Evolutionary conservation across 495 filamentous ascomycete genomes (phyloP), one percentile per base, ranked within the genome.

Genomic region (Parachaetomium inaequale): DNA sequence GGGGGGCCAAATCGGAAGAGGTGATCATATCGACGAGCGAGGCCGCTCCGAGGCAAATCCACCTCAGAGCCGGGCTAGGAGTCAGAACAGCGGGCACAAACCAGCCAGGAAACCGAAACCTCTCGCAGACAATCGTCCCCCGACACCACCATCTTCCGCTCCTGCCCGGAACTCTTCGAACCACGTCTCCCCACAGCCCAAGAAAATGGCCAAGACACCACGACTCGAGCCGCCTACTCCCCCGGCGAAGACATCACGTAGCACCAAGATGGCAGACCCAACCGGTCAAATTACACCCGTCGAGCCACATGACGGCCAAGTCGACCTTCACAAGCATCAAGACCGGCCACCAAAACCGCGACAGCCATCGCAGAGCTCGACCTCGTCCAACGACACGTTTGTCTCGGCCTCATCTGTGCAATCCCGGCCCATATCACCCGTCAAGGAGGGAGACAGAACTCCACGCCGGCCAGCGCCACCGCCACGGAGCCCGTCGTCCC

Each of bases 381-480:
- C 55, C 23, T 79, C 77, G 7, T 79, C 78, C 26, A 66, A 77
- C 62, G 76, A 78, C 23, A 76, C 72, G 0, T 81, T 81, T 56
- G 77, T 81, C 21, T 81, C 78, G 2, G 78, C 78, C n/a, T 79
- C 77, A 2, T 79, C 76, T 10, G 70, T 58, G 5, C 75, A 70
- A 25, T 72, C 74, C 1, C 70, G 69, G 19, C 26, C 67, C 32
- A 32, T 43, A 15, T 75, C 75, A 4, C 74, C 72, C 31, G 56
- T 28, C 53, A 58, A 45, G 49, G 60, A 58, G 12, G 31, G 25
- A 23, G 58, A 58, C 17, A 28, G 7, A 15, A 11, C 23, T 8
- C 25, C 25, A 12, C 23, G 14, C 3, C 42, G 42, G 29, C 25
- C 55, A 23, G 12, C 59, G 15, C 21, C 10, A 2, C 53, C 12